phyloP scores from a whole-genome alignment of 306 rosid genomes.

The Myrica gale region DNA sequence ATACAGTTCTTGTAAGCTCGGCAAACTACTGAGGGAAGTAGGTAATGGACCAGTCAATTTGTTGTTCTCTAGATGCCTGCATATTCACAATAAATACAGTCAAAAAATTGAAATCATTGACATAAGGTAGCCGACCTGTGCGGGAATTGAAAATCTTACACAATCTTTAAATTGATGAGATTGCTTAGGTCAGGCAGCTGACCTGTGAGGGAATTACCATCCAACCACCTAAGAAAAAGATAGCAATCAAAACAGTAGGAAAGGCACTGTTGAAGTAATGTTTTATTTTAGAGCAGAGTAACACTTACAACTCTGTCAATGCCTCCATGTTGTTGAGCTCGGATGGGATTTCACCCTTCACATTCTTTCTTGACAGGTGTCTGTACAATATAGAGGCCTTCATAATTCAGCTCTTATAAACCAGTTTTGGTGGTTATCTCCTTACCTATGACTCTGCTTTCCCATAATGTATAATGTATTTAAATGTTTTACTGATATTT shows the following conservation, averaged over 20 bases:
- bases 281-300: slow-evolving; percentile 13
- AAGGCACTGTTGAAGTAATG: slow-evolving; percentile 9
- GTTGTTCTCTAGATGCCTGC: slow-evolving; percentile 97
- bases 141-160: slow-evolving; percentile 56
- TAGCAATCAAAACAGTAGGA: slow-evolving; percentile 1
- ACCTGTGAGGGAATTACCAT: slow-evolving; percentile 69
- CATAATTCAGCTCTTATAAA: slow-evolving; percentile 18
- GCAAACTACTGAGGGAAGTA: slow-evolving; percentile 71
- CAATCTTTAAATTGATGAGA: slow-evolving; percentile 75
- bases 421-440: not conserved
- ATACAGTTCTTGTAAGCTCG: slow-evolving; percentile 82
- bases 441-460: not conserved
- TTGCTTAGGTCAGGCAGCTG: slow-evolving; percentile 79
- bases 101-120: not conserved
- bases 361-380: slow-evolving; percentile 58
- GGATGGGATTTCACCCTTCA: slow-evolving; percentile 66
- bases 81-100: slow-evolving; percentile 17
- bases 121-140: not conserved
- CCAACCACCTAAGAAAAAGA: slow-evolving; percentile 70
- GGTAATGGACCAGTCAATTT: slow-evolving; percentile 70
- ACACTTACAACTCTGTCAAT: slow-evolving; percentile 75
- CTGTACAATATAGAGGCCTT: slow-evolving; percentile 40
- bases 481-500: not conserved
- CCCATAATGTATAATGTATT: too few relatives aligned
- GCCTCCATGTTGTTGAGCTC: slow-evolving; percentile 70